Base-by-base conservation (phyloP, 352 stramenopile species). In the Lagenidium giganteum region DNA sequence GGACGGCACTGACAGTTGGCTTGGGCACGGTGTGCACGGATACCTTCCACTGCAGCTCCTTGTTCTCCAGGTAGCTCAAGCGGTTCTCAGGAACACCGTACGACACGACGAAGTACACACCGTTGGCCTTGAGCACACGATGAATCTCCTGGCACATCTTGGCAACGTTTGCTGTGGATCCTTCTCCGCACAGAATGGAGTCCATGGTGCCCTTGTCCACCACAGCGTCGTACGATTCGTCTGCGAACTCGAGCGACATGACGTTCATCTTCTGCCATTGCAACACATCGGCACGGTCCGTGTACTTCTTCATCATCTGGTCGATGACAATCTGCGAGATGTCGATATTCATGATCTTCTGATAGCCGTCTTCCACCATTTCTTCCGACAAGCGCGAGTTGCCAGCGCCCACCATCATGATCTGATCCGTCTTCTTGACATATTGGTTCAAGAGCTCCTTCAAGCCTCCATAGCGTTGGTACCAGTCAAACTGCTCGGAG, bases 251-350 rank as follows among this genome's bases (percentile, higher is more conserved):
- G 14, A 98, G 66, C 42, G 79, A 80, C 48, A 75, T 95, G 33
- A 93, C 85, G 62, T 98, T 97, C 94, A 98, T 98, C 61, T 87
- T 86, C 59, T 97, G 85, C 91, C 91, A 98, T 47, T 86, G 77
- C 20, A 98, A 63, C 41, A 82, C 73, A 51, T 95, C 82, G 12
- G 68, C 57, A 42, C 91, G 95, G 51, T 98, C 93, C 55, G 95
- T 80, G 65, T 96, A 92, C 64, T 95, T 93, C 57, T 90, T 68
- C 26, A 61, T 58, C 94, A 98, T 98, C 54, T 97, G 91, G 57
- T 98, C 89, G 44, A 98, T 70, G 24, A 96, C 87, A 40, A 97
- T 87, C 47, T 95, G 75, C 25, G 93, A 98, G 26, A 98, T 83
- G 70, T 98, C 94, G 31, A 98, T 91, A 68, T 98, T 98, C 52